Evolutionary conservation across 2,329 filamentous ascomycete genomes (phyloP), one percentile per base, ranked within the genome.

Genomic region (Neonectria coccinea): DNA sequence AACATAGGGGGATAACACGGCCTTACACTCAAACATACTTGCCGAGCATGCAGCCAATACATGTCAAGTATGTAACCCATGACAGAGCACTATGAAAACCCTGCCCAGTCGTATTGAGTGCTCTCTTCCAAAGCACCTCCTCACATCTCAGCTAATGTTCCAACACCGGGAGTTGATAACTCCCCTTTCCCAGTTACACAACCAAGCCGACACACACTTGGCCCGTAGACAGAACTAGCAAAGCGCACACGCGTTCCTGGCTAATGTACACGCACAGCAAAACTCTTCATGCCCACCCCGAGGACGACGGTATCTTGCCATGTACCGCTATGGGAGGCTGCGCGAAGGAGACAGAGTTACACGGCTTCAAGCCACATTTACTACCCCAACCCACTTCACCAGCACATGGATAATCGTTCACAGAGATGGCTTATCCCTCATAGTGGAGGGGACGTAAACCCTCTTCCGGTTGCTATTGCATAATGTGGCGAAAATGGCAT

Each of bases 111-210:
- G 27, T 16, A 31, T 18, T 31, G 4, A 6, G 33, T 31, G 8
- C 27, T 33, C 16, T 31, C 31, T 33, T 3, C 20, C 29, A 10
- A 41, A 44, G 22, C 31, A 8, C 33, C 45, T 48, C 9, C 29
- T 42, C 50, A 48, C 36, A n/a, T 47, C n/a, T 16, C n/a, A 8
- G 5, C 18, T 8, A 36, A 25, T 16, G 11, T 22, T 20, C 6
- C 25, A 44, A 59, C 31, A 39, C 48, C 39, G 45, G 48, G 29
- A 20, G 27, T 47, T 16, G 2, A 4, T 20, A 27, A 47, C 50
- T 54, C 50, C 57, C 50, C 57, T 54, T 48, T 54, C 42, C 57
- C 41, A 48, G 41, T 47, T n/a, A 41, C 16, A 41, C 50, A 48
- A 59, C 47, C 20, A 60, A 47, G 29, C 4, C 42, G 51, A 22